A percentile compares a stretch with the other conserved stretches of the same genome.
Evolutionary conservation across 306 rosid genomes (phyloP).

Genomic region (Purshia tridentata): DNA sequence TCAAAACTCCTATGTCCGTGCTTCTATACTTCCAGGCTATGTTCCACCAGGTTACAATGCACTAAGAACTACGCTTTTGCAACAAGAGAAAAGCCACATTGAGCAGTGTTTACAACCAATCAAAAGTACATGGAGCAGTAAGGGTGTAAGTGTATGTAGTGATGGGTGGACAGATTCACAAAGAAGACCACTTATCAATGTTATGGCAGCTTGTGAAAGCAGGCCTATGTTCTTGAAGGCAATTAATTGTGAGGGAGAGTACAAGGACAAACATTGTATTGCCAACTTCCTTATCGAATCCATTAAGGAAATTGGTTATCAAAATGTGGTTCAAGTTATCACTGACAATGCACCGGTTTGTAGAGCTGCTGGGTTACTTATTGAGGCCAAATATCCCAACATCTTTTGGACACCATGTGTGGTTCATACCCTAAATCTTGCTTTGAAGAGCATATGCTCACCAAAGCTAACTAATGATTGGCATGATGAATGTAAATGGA

Average conservation of each 20-base stretch:
- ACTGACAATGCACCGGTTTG: slow-evolving; percentile 3
- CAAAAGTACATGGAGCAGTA: neutral
- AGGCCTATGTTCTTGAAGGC: slow-evolving; percentile 6
- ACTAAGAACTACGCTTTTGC: neutral
- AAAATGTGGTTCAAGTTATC: slow-evolving; percentile 10
- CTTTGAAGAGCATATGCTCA: slow-evolving; percentile 1
- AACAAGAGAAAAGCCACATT: neutral
- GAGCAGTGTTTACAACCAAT: neutral
- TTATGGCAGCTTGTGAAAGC: neutral
- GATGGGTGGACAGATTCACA: neutral
- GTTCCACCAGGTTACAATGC: neutral
- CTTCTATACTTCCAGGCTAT: neutral
- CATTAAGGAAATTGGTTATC: neutral
- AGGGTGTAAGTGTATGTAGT: neutral
- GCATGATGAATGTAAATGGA: neutral
- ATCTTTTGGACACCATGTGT: slow-evolving; percentile 22
- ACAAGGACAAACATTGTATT: neutral
- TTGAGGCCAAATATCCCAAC: neutral
- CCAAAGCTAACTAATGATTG: too few relatives aligned
- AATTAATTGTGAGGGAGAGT: neutral
- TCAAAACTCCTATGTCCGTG: neutral
- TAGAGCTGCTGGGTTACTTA: neutral
- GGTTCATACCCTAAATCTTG: neutral
- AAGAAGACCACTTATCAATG: neutral
- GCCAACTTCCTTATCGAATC: neutral